Conservation (phyloP, 495 filamentous ascomycete genomes). For the Lasiosphaeria miniovina region DNA sequence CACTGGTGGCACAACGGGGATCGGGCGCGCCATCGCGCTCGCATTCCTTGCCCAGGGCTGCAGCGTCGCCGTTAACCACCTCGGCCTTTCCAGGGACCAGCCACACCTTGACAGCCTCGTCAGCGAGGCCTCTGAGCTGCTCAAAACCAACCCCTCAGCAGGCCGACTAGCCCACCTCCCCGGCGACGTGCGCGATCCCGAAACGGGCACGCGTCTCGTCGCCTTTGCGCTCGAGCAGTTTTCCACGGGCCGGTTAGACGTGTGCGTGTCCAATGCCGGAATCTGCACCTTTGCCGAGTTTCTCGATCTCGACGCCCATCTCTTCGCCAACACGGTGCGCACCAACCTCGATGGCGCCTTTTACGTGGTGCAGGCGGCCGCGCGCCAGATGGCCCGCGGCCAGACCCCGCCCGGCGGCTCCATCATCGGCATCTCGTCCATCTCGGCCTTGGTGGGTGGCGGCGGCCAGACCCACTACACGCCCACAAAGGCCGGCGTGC, state of each 20-base stretch:
- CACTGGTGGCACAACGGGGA: conserved; percentile 73
- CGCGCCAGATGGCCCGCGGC: conserved; percentile 65
- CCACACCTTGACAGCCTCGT: conserved; percentile 53
- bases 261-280: conserved; percentile 87
- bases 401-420: conserved; percentile 64
- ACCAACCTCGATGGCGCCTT: conserved; percentile 87
- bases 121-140: conserved; percentile 48
- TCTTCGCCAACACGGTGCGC: conserved; percentile 62
- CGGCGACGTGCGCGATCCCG: conserved; percentile 65
- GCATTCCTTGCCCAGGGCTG: conserved; percentile 68
- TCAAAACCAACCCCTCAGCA: conserved; percentile 26
- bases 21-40: conserved; percentile 71
- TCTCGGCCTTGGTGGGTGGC: conserved; percentile 81
- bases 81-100: conserved; percentile 53
- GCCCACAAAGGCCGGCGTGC: conserved; percentile 83
- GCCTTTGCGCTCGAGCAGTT: conserved; percentile 55
- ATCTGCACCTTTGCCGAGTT: conserved; percentile 83
- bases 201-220: conserved; percentile 59
- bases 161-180: conserved; percentile 55
- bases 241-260: conserved; percentile 55
- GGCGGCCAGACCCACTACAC: conserved; percentile 82
- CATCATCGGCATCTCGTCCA: conserved; percentile 82
- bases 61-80: conserved; percentile 68
- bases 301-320: conserved; percentile 61
- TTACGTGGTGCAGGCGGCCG: conserved; percentile 79